Conservation (phyloP, 306 rosid genomes). For the Sindora glabra region DNA sequence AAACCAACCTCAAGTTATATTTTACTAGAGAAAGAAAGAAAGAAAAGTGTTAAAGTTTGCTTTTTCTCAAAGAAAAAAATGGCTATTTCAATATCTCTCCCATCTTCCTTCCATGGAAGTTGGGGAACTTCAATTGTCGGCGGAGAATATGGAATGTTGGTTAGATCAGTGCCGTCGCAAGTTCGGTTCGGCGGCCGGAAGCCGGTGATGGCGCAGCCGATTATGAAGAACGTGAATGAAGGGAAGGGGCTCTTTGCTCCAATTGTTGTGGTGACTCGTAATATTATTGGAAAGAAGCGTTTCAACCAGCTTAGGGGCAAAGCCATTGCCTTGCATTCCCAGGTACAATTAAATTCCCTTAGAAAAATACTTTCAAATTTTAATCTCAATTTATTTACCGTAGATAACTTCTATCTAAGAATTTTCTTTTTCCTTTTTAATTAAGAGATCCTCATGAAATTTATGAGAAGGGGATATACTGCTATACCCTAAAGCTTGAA, state of each 20-base stretch:
- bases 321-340: constrained; percentile 97
- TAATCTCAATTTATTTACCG: no score
- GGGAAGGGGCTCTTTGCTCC: constrained; percentile 97
- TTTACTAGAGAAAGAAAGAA: no score
- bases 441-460: no score
- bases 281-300: constrained; percentile 78
- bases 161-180: constrained; percentile 41
- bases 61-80: constrained; percentile 10
- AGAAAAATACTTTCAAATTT: no score
- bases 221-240: constrained; percentile 95
- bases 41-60: no score
- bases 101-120: constrained; percentile 66
- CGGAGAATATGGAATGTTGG: constrained; percentile 49
- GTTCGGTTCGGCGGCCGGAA: constrained; percentile 44
- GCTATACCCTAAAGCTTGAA: no score
- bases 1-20: background rate
- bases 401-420: no score
- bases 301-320: constrained; percentile 95
- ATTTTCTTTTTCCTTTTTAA: no score
- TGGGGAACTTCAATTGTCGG: constrained; percentile 71
- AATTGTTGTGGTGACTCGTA: constrained; percentile 55
- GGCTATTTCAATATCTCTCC: constrained; percentile 65
- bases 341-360: constrained; percentile 35
- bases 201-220: constrained; percentile 49
- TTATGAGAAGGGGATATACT: no score